phyloP scores from a whole-genome alignment of 2,329 filamentous ascomycete genomes.

The Cryphonectria japonica region DNA sequence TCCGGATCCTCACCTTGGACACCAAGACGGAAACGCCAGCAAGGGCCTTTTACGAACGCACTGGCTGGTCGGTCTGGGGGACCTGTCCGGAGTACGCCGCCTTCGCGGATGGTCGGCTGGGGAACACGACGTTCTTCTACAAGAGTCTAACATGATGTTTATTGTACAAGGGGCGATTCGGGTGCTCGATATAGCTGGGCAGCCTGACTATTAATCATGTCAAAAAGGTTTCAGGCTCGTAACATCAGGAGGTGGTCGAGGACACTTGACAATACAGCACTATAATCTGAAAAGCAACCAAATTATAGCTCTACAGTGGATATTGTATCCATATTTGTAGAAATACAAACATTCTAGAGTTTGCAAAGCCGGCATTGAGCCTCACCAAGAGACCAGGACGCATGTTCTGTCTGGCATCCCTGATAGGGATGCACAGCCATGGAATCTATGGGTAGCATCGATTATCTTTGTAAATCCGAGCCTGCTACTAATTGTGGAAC shows the following conservation, averaged over 20 bases:
- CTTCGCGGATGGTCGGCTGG: constrained; percentile 31
- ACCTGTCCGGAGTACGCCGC: constrained; percentile 35
- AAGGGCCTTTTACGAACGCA: constrained; percentile 33
- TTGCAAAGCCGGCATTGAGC: background rate
- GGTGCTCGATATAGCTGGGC: constrained; percentile 10
- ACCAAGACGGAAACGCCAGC: constrained; percentile 35
- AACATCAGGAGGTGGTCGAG: background rate
- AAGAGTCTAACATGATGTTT: constrained; percentile 24
- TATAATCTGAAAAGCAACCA: constrained; percentile 49
- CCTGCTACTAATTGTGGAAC: background rate
- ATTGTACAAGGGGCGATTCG: constrained; percentile 4
- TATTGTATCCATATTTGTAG: no score
- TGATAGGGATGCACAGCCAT: background rate
- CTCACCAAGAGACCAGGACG: background rate
- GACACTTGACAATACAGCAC: background rate
- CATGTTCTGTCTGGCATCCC: background rate
- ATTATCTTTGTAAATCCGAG: background rate
- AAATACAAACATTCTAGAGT: no score
- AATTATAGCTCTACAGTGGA: constrained; percentile 59
- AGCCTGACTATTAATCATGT: constrained; percentile 3
- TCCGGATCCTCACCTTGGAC: constrained; percentile 36
- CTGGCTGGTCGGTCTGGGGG: constrained; percentile 37
- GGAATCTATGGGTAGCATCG: background rate
- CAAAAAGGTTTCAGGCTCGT: background rate
- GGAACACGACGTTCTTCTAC: constrained; percentile 33